These are phyloP conservation scores for Piromyces sp. DNA, from an alignment of 192 early-diverging fungal species.

Conservation along the genomic window DNA sequence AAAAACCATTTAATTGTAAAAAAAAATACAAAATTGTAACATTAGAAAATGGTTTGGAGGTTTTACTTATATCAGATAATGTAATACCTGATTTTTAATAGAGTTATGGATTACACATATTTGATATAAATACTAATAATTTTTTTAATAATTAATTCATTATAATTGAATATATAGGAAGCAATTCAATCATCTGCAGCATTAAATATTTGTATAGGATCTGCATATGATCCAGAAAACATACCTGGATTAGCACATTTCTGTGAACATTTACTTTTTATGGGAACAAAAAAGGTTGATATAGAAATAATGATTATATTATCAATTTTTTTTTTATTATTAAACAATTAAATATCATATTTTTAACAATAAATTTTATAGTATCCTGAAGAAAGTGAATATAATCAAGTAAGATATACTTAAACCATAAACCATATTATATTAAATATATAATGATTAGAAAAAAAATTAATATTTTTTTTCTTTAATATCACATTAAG, in stretches of 20 bases:
- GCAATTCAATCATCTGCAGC: background rate
- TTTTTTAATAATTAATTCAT: background rate
- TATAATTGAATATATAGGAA: background rate
- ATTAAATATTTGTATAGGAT: constrained; percentile 59
- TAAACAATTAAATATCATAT: no score
- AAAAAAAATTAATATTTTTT: background rate
- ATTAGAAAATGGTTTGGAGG: background rate
- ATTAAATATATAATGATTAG: no score
- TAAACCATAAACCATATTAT: no score
- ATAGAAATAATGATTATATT: no score
- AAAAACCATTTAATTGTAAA: background rate
- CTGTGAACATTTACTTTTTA: constrained; percentile 37
- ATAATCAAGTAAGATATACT: constrained; percentile 23
- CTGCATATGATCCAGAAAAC: constrained; percentile 55
- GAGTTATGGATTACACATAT: no score
- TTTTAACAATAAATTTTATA: constrained; percentile 7
- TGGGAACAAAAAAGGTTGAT: background rate
- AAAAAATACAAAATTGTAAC: background rate
- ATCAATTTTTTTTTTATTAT: no score
- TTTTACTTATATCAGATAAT: background rate
- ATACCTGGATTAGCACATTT: constrained; percentile 62
- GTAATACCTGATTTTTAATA: background rate
- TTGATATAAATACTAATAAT: no score
- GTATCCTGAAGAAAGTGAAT: constrained; percentile 72
- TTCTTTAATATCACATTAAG: constrained; percentile 2